phyloP scores from a whole-genome alignment of 768 basidiomycete genomes.

The Strobilomyces dryophilus region DNA sequence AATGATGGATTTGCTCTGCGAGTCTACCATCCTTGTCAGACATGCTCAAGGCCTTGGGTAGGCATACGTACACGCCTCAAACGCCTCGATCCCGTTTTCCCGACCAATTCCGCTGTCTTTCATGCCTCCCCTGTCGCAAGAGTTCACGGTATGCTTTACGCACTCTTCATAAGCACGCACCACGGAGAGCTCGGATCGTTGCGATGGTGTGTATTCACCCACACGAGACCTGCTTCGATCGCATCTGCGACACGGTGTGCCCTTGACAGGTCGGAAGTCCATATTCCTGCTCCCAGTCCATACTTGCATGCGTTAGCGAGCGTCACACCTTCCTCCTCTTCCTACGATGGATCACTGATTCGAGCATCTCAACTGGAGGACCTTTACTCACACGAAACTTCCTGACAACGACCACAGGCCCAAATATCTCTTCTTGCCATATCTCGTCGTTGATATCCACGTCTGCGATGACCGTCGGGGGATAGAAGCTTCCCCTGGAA shows the following conservation, averaged over 20 bases:
- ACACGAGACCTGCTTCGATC: conserved; percentile 75
- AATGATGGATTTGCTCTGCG: conserved; percentile 80
- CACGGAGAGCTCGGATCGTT: conserved; percentile 90
- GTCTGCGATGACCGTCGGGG: conserved; percentile 70
- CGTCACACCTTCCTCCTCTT: conserved; percentile 58
- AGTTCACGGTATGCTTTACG: conserved; percentile 2
- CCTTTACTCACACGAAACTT: conserved; percentile 43
- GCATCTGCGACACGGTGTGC: conserved; percentile 69
- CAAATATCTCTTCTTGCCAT: conserved; percentile 84
- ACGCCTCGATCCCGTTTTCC: conserved; percentile 82
- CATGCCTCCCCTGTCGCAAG: conserved; percentile 72
- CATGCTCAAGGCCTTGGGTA: neutral
- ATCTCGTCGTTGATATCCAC: conserved; percentile 55
- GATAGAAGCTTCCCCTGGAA: conserved; percentile 67
- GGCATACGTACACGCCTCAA: conserved; percentile 60
- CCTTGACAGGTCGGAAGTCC: conserved; percentile 70
- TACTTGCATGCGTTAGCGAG: conserved; percentile 78
- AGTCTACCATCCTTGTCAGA: conserved; percentile 44
- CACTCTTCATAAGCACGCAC: conserved; percentile 33
- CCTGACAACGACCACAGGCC: conserved; percentile 75
- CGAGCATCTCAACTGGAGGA: neutral
- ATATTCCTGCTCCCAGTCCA: conserved; percentile 76
- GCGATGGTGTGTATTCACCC: conserved; percentile 88
- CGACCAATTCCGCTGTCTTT: conserved; percentile 85
- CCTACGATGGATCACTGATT: conserved; percentile 30